Evolutionary conservation across 1,284 basidiomycete genomes (phyloP), one percentile per base, ranked within the genome.

Genomic region (Phenoliferia sp.): DNA sequence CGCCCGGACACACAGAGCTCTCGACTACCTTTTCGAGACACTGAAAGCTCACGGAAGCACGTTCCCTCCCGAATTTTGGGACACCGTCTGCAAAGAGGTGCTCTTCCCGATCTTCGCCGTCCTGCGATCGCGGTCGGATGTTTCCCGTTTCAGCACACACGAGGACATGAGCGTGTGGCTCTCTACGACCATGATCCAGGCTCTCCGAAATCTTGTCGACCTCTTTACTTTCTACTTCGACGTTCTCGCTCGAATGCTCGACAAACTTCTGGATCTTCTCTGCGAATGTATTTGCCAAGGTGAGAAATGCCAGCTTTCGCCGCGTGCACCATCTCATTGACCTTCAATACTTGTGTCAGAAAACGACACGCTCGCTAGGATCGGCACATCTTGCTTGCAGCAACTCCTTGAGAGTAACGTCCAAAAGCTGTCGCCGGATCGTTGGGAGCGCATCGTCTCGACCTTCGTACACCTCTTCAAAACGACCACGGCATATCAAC

Each of bases 101-200:
- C 84, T 99, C 60, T 99, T 99, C 86, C 96, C 96, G 1, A 99
- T 99, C 76, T 99, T 99, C 78, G 90, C 93, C 3, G 93, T 99
- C 59, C 84, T 99, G 67, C 92, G 92, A 75, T 94, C 90, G 19
- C 79, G 80, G 36, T 79, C 80, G 31, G 94, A 97, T 78, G 80
- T 98, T 36, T 91, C 90, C 19, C 86, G 94, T 33, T 98, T 98
- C 83, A 91, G 85, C 77, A 94, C 92, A 2, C 92, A 97, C 76
- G 96, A 99, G 78, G 96, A 99, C 76, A 96, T 98, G 93, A 96
- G 93, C 75, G 94, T 99, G 19, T 99, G 96, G 96, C 81, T 99
- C 59, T 97, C 94, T 55, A 98, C 96, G 10, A 99, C 96, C 1
- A 94, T 99, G 89, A 98, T 99, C 65, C 95, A 99, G 78, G 96